Conservation (phyloP, 2,329 filamentous ascomycete genomes). For the Stemphylium vesicarium region DNA sequence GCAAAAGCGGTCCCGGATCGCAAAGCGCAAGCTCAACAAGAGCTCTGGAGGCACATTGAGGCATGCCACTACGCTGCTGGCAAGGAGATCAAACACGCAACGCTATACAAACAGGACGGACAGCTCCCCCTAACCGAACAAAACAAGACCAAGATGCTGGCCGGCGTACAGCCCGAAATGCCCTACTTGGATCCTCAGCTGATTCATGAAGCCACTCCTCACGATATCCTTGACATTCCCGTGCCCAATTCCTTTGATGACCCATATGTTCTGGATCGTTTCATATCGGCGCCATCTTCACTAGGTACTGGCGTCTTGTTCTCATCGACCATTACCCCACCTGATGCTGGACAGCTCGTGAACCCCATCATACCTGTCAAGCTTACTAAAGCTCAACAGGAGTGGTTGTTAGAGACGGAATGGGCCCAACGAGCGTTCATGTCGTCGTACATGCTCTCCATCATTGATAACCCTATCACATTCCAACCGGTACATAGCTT, state of each 20-base stretch:
- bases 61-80: conserved; percentile 24
- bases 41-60: conserved; percentile 46
- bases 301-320: conserved; percentile 40
- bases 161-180: conserved; percentile 30
- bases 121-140: conserved; percentile 21
- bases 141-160: conserved; percentile 17
- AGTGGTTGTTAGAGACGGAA: conserved; percentile 71
- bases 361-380: conserved; percentile 59
- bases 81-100: conserved; percentile 36
- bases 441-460: conserved; percentile 69
- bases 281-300: conserved; percentile 21
- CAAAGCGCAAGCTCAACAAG: conserved; percentile 42
- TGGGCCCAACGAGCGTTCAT: conserved; percentile 74
- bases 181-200: conserved; percentile 41
- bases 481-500: conserved; percentile 65
- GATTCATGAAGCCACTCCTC: conserved; percentile 34
- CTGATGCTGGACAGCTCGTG: conserved; percentile 31
- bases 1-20: conserved; percentile 48
- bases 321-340: conserved; percentile 36
- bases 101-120: conserved; percentile 36
- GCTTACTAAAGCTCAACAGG: conserved; percentile 68
- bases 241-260: conserved; percentile 31
- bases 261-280: conserved; percentile 26
- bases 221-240: conserved; percentile 25
- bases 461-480: conserved; percentile 64